These are phyloP conservation scores for Sarcodon aspratus DNA, from an alignment of 768 basidiomycete genomes.

Conservation along the genomic window DNA sequence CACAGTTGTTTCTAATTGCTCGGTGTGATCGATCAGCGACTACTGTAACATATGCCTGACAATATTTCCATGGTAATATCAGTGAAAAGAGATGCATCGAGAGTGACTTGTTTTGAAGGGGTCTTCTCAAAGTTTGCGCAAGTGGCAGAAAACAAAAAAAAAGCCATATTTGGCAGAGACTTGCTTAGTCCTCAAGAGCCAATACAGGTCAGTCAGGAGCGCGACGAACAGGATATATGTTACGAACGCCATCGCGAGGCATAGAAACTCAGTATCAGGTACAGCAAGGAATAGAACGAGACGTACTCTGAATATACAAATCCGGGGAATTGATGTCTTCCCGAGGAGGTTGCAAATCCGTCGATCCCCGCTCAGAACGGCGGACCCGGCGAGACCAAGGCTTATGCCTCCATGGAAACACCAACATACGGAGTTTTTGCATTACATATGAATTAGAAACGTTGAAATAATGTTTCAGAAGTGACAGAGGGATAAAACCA, in stretches of 20 bases:
- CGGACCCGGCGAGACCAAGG: slow-evolving; percentile 70
- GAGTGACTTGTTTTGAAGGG: too few species aligned
- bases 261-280: background rate
- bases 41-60: too few species aligned
- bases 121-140: too few species aligned
- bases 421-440: slow-evolving; percentile 70
- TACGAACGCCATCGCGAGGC: slow-evolving; percentile 86
- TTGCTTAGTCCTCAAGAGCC: too few species aligned
- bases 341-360: slow-evolving; percentile 80
- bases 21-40: too few species aligned
- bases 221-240: slow-evolving; percentile 91
- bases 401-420: slow-evolving; percentile 94
- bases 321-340: slow-evolving; percentile 96
- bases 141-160: too few species aligned
- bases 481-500: slow-evolving; percentile 60
- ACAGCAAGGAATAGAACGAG: background rate
- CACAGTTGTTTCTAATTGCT: too few species aligned
- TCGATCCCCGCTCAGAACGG: slow-evolving; percentile 51
- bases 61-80: too few species aligned
- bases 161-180: too few species aligned
- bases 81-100: too few species aligned
- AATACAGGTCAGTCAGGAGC: slow-evolving; percentile 76
- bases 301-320: slow-evolving; percentile 85
- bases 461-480: slow-evolving; percentile 87
- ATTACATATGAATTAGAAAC: slow-evolving; percentile 96